Base-by-base conservation (phyloP, 2,329 filamentous ascomycete genomes). In the Penicillium fuscoglaucum region DNA sequence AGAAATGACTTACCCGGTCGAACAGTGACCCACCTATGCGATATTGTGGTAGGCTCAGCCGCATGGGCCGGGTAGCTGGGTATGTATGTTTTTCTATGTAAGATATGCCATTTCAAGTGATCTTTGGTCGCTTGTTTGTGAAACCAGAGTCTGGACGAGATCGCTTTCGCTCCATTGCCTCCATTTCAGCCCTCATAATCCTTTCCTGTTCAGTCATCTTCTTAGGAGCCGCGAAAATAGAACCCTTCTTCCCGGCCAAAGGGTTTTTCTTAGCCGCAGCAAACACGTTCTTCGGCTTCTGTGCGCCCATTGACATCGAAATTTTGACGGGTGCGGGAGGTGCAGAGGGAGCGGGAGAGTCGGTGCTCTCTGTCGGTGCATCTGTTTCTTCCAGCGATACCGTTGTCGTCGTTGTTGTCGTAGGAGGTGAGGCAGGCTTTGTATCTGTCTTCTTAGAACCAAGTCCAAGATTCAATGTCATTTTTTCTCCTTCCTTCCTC, bases 161-260 rank as follows among this genome's bases (percentile, higher is more conserved):
- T 55, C 87, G 81, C 71, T 91, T 92, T 63, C 83, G 81, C 66
- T 91, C 89, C 75, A 91, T 82, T 35, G 72, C 69, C 55, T 75
- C 73, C 72, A 76, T 74, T 70, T 93, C 90, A 67, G 90, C 88
- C 74, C 89, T 90, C 92, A 96, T 96, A 68, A 95, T 96, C 53
- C 89, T 84, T 76, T 93, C 91, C 3, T 88, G 89, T 71, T 96
- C 91, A 68, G 90, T 93, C 84, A 96, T 93, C 69, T 90, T 95
- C 80, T 90, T 91, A 2, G 86, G 87, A 55, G 83, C 83, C 61
- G 86, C 85, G 55, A 75, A 72, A 21, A 74, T 71, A 4, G 84
- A 76, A 12, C 80, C 82, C 72, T 90, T 91, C 74, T 91, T 91
- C 3, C 82, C 78, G 1, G 84, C 82, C 2, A 91, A 77, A 0